Evolutionary conservation across 352 stramenopile species (phyloP).

Genomic region (Blastocystis sp.): DNA sequence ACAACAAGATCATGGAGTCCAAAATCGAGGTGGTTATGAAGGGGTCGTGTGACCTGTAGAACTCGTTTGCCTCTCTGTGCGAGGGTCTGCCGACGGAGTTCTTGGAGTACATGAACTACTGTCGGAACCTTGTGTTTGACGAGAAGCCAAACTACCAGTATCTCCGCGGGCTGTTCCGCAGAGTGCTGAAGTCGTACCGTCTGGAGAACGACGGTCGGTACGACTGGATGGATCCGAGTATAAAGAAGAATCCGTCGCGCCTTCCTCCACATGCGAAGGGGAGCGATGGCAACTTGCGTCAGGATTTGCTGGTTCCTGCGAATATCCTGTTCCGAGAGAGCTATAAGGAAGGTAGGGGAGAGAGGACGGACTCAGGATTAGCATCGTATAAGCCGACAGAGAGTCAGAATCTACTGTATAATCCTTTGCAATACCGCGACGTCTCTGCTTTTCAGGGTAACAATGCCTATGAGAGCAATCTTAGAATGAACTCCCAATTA

Average conservation of each 20-base stretch:
- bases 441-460: too few relatives aligned
- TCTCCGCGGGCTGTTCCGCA: constrained; percentile 84
- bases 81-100: constrained; percentile 78
- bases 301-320: constrained; percentile 37
- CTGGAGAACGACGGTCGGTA: constrained; percentile 53
- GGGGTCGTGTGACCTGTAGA: constrained; percentile 75
- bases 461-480: too few relatives aligned
- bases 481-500: too few relatives aligned
- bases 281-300: background rate
- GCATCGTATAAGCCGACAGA: background rate
- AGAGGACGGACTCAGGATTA: background rate
- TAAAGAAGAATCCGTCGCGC: constrained; percentile 20
- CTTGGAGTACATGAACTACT: constrained; percentile 82
- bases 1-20: constrained; percentile 91
- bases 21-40: constrained; percentile 81
- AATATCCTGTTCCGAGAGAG: constrained; percentile 1
- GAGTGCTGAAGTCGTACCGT: background rate
- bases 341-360: constrained; percentile 38
- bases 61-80: constrained; percentile 77
- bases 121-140: constrained; percentile 89
- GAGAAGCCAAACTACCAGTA: constrained; percentile 92
- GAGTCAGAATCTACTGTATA: too few relatives aligned
- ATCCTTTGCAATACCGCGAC: too few relatives aligned
- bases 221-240: constrained; percentile 64
- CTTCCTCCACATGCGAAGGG: background rate